Conservation (phyloP, 2,329 filamentous ascomycete genomes). For the Epichloe sp. region DNA sequence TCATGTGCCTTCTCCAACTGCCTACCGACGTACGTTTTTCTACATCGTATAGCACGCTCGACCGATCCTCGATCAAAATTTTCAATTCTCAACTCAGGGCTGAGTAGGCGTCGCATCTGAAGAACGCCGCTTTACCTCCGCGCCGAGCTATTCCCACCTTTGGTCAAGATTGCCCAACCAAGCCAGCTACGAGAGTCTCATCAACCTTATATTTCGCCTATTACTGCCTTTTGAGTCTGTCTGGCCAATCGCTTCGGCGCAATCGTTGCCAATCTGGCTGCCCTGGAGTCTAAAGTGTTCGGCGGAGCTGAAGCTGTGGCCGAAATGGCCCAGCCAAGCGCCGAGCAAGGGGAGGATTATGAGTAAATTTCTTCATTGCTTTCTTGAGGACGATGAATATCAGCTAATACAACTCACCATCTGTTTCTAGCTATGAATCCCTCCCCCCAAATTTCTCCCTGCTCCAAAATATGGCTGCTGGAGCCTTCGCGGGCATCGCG, state of each 20-base stretch:
- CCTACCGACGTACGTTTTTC: background rate
- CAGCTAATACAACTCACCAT: background rate
- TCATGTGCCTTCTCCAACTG: background rate
- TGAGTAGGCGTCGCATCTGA: background rate
- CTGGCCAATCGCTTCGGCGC: background rate
- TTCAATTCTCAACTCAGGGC: background rate
- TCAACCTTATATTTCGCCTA: background rate
- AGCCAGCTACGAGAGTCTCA: background rate
- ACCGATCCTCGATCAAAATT: background rate
- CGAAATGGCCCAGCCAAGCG: constrained; percentile 56
- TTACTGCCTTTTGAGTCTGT: background rate
- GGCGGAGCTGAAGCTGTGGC: constrained; percentile 54
- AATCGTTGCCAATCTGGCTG: constrained; percentile 39
- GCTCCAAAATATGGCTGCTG: constrained; percentile 86
- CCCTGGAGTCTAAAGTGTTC: constrained; percentile 46
- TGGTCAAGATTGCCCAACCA: background rate
- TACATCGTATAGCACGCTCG: background rate
- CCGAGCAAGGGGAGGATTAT: constrained; percentile 51
- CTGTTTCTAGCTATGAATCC: constrained; percentile 61
- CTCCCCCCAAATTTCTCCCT: constrained; percentile 95
- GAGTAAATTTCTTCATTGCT: constrained; percentile 34
- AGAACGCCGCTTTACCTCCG: background rate
- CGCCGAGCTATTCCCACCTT: background rate
- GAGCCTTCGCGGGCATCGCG: constrained; percentile 92
- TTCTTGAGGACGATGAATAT: background rate